Evolutionary conservation across 169 alveolate genomes (phyloP).

Genomic region (Eimeria maxima): DNA sequence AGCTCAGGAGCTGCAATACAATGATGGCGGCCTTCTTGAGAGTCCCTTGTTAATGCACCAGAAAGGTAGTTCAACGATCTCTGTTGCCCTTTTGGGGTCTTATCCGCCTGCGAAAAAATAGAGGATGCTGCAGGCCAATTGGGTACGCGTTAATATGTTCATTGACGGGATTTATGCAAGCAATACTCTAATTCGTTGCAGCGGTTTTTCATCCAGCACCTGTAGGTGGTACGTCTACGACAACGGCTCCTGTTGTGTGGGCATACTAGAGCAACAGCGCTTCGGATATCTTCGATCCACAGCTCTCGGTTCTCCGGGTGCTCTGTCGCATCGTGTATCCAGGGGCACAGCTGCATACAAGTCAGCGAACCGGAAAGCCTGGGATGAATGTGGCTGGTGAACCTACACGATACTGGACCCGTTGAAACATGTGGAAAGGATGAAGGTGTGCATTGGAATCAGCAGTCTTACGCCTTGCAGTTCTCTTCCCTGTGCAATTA

Average conservation of each 20-base stretch:
- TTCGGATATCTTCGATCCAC: slow-evolving; percentile 57
- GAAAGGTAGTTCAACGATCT: slow-evolving; percentile 37
- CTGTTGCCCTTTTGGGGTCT: slow-evolving; percentile 46
- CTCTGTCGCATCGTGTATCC: slow-evolving; percentile 35
- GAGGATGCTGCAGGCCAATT: background rate
- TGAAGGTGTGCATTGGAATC: background rate
- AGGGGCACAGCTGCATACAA: slow-evolving; percentile 70
- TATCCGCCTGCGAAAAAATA: slow-evolving; percentile 35
- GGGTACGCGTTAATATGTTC: background rate
- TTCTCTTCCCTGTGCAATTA: slow-evolving; percentile 38
- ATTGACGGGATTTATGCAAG: background rate
- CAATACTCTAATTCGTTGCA: background rate
- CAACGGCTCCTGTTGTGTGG: background rate
- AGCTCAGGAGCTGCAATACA: slow-evolving; percentile 51
- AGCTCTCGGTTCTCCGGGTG: slow-evolving; percentile 19
- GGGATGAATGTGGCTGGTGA: background rate
- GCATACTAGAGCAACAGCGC: slow-evolving; percentile 72
- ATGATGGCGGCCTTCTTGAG: slow-evolving; percentile 18
- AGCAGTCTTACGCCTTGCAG: slow-evolving; percentile 23
- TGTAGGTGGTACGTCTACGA: background rate
- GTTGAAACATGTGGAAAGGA: background rate
- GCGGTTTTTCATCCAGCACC: background rate
- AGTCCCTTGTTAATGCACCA: background rate
- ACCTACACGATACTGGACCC: no score
- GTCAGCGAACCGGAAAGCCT: background rate